Conservation (phyloP, 805 yeast genomes). For the Wickerhamiella lipophila region DNA sequence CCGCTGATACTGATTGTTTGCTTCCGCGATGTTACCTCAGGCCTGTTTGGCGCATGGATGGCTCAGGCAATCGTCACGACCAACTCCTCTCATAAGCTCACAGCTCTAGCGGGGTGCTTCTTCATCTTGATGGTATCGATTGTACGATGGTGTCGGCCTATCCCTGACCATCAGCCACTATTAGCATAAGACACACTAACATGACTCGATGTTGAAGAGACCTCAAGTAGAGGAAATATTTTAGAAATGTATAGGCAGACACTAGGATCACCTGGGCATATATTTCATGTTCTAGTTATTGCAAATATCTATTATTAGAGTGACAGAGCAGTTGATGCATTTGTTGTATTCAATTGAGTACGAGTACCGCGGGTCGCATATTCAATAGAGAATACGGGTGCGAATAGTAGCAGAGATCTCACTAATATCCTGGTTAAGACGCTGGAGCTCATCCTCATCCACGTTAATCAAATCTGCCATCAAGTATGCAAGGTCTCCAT, state of each 20-base stretch:
- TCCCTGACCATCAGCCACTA: background rate
- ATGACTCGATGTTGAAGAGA: too few species aligned
- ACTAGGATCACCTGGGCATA: too few species aligned
- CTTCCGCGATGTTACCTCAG: background rate
- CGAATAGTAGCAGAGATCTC: slow-evolving; percentile 82
- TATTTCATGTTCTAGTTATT: background rate
- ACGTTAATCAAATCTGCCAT: slow-evolving; percentile 96
- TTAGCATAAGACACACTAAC: background rate
- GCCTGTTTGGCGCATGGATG: background rate
- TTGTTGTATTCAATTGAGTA: background rate
- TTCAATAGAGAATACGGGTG: slow-evolving; percentile 72
- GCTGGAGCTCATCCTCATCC: slow-evolving; percentile 65
- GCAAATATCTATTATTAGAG: background rate
- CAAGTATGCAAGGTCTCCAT: slow-evolving; percentile 90
- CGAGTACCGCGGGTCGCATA: background rate
- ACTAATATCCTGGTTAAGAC: slow-evolving; percentile 72
- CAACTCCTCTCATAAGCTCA: background rate
- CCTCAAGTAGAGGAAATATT: too few species aligned
- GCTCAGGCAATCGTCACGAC: background rate
- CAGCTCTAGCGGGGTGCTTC: background rate
- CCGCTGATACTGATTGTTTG: background rate
- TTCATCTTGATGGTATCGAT: background rate
- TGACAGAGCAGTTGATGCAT: background rate
- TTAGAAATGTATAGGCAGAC: background rate
- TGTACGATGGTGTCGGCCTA: background rate